These are phyloP conservation scores for Trichosporon sp. DNA, from an alignment of 1,284 basidiomycete species.

Conservation along the genomic window DNA sequence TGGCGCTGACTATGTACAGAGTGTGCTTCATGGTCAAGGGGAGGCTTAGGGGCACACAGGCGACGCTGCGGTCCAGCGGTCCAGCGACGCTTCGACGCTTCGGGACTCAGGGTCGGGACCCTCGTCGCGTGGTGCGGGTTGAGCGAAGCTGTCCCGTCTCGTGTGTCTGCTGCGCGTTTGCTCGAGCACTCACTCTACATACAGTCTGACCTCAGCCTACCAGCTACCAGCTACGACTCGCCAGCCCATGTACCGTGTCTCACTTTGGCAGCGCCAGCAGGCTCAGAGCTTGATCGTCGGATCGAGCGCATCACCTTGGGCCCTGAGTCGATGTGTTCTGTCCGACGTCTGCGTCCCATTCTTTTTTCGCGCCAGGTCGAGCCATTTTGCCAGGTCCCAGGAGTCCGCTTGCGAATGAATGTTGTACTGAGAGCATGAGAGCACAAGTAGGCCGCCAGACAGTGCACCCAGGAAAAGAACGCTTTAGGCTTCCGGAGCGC, in stretches of 20 bases:
- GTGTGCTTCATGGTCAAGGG: too few species aligned
- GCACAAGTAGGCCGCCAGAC: too few species aligned
- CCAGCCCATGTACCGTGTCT: neutral
- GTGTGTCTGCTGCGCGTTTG: neutral
- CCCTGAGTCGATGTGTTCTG: neutral
- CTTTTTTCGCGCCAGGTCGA: neutral
- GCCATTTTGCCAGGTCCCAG: neutral
- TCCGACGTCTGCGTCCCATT: neutral
- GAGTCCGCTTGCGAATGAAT: too few species aligned
- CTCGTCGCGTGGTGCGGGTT: conserved; percentile 4
- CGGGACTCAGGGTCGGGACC: neutral
- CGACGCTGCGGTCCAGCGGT: too few species aligned
- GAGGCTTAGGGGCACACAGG: too few species aligned
- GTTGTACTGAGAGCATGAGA: too few species aligned
- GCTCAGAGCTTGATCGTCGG: conserved; percentile 1
- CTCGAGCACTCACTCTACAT: too few species aligned
- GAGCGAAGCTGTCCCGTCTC: conserved; percentile 2
- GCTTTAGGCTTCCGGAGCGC: neutral
- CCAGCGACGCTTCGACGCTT: too few species aligned
- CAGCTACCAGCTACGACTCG: too few species aligned
- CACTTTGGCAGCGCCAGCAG: neutral
- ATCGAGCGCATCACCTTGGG: neutral
- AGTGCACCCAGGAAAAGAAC: neutral
- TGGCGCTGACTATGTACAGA: too few species aligned
- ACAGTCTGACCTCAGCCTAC: too few species aligned